Evolutionary conservation across 768 basidiomycete species (phyloP), one percentile per base, ranked within the genome.

Genomic region (Phaeotremella skinneri): DNA sequence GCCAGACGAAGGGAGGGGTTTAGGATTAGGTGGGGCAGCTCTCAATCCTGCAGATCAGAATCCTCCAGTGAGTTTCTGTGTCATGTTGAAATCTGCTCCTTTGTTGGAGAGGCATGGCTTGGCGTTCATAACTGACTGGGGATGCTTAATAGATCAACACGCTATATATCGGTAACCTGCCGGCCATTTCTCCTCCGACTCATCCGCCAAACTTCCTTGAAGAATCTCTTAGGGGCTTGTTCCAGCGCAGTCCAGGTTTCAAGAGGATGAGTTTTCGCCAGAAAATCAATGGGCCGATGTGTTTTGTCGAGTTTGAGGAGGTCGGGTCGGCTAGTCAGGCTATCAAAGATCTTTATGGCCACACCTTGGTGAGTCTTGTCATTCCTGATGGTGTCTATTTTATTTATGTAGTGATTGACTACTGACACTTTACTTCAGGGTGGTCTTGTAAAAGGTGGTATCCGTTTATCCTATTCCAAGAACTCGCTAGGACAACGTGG

Each of bases 291-390:
- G 93, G 96, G 0, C 94, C 94, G 6, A 98, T 98, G 93, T 98
- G 96, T 78, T 98, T 98, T 76, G 92, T 98, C 45, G 96, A 99
- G 89, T 99, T 98, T 66, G 90, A 96, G 57, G 91, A 93, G 73
- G 90, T 96, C 21, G 77, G 81, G 9, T 84, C 81, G 70, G 96
- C 96, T 9, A 85, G 90, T 6, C 85, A 84, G 73, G 89, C 94
- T n/a, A 81, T 98, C 69, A 84, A 87, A 58, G 88, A 92, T 48
- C 81, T 97, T 61, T 91, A 96, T 56, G 96, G 96, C 25, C 83
- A 92, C 73, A 90, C 85, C n/a, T 81, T 99, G 41, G 74, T 73
- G 56, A 68, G 74, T 67, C 5, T 16, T 21, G 9, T 58, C 21
- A 34, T 56, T 31, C 25, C 20, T 41, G 32, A 53, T 13, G 53